A percentile compares a stretch with the other conserved stretches of the same genome.
Evolutionary conservation across 2,329 filamentous ascomycete species (phyloP).

Genomic region (Emmonsia crescens): DNA sequence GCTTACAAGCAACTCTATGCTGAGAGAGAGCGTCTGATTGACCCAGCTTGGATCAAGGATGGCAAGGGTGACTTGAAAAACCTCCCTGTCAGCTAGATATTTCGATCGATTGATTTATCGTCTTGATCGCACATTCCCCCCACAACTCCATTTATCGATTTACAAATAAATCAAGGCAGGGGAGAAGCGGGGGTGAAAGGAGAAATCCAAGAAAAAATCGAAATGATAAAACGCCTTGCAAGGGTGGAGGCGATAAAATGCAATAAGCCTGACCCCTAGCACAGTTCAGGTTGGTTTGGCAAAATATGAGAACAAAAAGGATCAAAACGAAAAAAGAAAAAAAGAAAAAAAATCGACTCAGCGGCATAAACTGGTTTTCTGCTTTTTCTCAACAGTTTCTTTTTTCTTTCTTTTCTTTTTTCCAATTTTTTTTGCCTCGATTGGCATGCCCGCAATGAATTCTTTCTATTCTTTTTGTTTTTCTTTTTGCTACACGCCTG

Average conservation of each 20-base stretch:
- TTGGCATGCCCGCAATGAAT: not conserved
- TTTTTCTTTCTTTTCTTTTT: not conserved
- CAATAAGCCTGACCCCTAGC: not conserved
- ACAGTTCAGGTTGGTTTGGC: not conserved
- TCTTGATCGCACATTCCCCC: not conserved
- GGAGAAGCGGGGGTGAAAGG: not conserved
- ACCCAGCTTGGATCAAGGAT: constrained; percentile 61
- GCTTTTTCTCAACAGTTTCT: not conserved
- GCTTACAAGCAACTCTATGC: constrained; percentile 83
- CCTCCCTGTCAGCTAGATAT: constrained; percentile 46
- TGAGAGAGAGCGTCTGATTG: constrained; percentile 62
- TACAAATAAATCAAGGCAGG: not conserved
- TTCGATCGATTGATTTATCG: not conserved
- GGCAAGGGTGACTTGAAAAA: constrained; percentile 60
- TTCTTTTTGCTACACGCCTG: not conserved
- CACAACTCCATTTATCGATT: not conserved
- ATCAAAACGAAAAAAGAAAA: not conserved
- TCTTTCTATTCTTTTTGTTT: not conserved
- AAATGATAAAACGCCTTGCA: not conserved
- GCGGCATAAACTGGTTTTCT: not conserved
- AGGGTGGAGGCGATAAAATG: not conserved
- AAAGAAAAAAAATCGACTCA: not conserved
- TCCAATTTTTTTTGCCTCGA: not conserved
- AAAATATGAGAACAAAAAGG: not conserved
- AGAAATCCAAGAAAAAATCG: not conserved